Base-by-base conservation (phyloP, 2,329 filamentous ascomycete species). In the Sporothrix brasiliensis region DNA sequence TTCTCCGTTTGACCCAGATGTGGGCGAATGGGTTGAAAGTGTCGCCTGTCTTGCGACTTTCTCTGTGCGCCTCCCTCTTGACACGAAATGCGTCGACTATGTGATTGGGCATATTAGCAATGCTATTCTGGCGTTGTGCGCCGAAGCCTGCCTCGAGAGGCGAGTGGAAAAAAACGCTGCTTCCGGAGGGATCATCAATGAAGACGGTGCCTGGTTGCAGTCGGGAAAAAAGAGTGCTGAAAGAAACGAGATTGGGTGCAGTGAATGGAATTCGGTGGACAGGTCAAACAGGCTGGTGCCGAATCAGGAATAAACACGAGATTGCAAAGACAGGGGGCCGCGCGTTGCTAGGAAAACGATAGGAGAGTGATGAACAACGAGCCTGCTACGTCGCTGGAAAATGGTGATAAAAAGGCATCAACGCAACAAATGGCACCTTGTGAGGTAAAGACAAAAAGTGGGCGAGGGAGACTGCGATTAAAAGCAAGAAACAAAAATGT, bases 71-170 rank as follows among this genome's bases (percentile, higher is more conserved):
- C 70, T 79, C 77, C 71, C 80, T 79, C 78, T 82, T 85, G 73
- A 82, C 80, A 68, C 77, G 78, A 74, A 79, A 82, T 54, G 79
- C 77, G 73, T 85, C 85, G 79, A 84, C 83, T 85, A 77, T 60
- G n/a, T 39, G 34, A 63, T 61, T 67, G 30, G 53, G 10, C 71
- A 74, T 74, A 70, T 74, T 72, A 73, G 73, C 61, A 16, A 14
- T 41, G 34, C 19, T 44, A 58, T 53, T 27, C 16, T 67, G 63
- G 44, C 39, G 47, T 50, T 21, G 16, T 9, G 53, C 21, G 50
- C 58, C 52, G 34, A n/a, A 47, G 66, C 52, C 66, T 58, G 65
- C 66, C 66, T 54, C 66, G 24, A 56, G 52, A 65, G 63, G 69
- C 69, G 61, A 27, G 13, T 56, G 34, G 27, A 16, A 63, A 27